Base-by-base conservation (phyloP, 2,329 filamentous ascomycete species). In the Chrysosporium keratinophilum region DNA sequence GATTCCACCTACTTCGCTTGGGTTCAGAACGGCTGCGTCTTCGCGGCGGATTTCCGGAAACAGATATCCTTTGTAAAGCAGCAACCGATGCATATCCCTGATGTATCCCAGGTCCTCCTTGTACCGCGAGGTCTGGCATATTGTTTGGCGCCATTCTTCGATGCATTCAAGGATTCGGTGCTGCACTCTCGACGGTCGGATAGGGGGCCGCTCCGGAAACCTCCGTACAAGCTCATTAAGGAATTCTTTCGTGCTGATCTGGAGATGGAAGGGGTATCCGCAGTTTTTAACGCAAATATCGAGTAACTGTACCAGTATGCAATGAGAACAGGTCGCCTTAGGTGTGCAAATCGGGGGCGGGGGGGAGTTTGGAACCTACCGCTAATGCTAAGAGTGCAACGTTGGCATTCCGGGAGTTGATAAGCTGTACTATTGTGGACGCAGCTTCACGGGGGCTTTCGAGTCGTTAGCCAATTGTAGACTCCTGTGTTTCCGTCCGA, bases 241-340 rank as follows among this genome's bases (percentile, higher is more conserved):
- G 64, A 98, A 98, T 66, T 98, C 93, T 71, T 98, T 98, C 61
- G 93, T 97, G 71, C 87, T 90, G 67, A 98, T 96, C 72, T 98
- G 93, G 55, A 98, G 82, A 67, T 98, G 93, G 71, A 98, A 98
- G 1, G 93, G 90, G 69, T 98, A 98, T 63, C 93, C 93, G 78
- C 93, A 98, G 74, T 98, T 98, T 77, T 98, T 98, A 71, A 97
- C 93, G 71, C 93, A 97, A 59, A 97, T 97, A 69, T 98, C 93
- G 67, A 98, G 87, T 61, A 98, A 81, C 74, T 84, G 64, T 55
- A 67, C 3, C 49, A 20, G 52, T 35, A 14, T 7, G 35, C 19
- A 42, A 39, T 44, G 14, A 52, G 48, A 40, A 19, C 23, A 28
- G 20, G 17, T 50, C 56, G 23, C 15, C 17, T 43, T 10, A 31